Conservation (phyloP, 1,284 basidiomycete genomes). For the Ganoderma resinaceum region DNA sequence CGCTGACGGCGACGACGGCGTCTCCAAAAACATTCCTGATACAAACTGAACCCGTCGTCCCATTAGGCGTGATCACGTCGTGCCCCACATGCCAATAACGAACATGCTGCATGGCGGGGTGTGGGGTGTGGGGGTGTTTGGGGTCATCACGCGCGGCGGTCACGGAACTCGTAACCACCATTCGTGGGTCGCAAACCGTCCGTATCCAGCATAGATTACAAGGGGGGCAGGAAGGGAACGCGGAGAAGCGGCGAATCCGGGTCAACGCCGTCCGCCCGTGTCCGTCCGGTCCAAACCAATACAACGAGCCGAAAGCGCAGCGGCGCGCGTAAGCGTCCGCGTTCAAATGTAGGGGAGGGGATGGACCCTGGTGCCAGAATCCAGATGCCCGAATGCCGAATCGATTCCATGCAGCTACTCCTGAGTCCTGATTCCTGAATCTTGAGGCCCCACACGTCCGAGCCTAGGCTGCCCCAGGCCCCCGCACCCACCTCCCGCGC, state of each 20-base stretch:
- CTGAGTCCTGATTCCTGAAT: not conserved
- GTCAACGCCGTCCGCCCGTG: not conserved
- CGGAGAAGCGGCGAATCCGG: not conserved
- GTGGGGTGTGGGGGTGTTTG: not conserved
- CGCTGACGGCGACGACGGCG: not conserved
- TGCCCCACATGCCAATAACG: not conserved
- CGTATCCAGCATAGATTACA: constrained; percentile 7
- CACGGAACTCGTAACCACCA: not conserved
- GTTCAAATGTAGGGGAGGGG: not conserved
- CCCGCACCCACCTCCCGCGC: not conserved
- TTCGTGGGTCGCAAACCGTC: not conserved
- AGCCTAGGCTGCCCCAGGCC: not conserved
- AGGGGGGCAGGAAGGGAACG: not conserved
- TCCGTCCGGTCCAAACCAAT: constrained; percentile 2
- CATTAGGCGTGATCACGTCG: not conserved
- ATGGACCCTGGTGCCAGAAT: not conserved
- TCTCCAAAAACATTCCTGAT: not conserved
- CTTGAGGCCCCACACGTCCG: not conserved
- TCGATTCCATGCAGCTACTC: not conserved
- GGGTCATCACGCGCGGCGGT: not conserved
- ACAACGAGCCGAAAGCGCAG: constrained; percentile 2
- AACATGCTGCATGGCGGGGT: not conserved
- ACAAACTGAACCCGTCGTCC: not conserved
- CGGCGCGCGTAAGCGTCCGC: not conserved
- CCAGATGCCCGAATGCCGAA: not conserved